Conservation (phyloP, 352 stramenopile species). For the Phytophthora ramorum region DNA sequence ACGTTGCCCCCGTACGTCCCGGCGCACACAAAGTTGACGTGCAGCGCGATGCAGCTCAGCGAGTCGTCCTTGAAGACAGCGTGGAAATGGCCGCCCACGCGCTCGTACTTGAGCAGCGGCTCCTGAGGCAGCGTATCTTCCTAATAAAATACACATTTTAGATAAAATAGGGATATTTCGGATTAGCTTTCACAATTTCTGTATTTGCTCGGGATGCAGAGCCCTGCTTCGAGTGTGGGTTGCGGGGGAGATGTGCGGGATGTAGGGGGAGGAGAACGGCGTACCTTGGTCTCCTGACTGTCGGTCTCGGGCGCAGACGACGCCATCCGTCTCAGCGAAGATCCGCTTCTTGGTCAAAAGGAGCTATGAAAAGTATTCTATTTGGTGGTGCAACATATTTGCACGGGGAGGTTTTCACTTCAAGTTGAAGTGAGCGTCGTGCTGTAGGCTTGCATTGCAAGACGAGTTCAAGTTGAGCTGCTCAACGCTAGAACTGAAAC, state of each 20-base stretch:
- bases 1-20: slow-evolving; percentile 87
- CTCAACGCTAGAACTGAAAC: no score
- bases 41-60: slow-evolving; percentile 80
- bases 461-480: no score
- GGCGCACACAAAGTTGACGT: slow-evolving; percentile 81
- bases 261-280: neutral
- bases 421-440: no score
- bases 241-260: neutral
- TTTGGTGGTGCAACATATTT: no score
- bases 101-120: slow-evolving; percentile 89
- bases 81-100: slow-evolving; percentile 85
- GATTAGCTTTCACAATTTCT: slow-evolving; percentile 16
- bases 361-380: no score
- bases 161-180: neutral
- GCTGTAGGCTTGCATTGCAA: no score
- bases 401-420: no score
- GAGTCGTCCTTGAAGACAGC: slow-evolving; percentile 90
- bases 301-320: slow-evolving; percentile 22
- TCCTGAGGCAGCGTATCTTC: slow-evolving; percentile 40
- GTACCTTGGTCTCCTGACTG: slow-evolving; percentile 26
- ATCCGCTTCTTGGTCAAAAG: slow-evolving; percentile 9
- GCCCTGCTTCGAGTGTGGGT: neutral
- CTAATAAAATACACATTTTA: slow-evolving; percentile 5
- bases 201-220: slow-evolving; percentile 10
- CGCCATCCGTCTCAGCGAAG: neutral